These are phyloP conservation scores for Wickerhamiella siamensis DNA, from an alignment of 805 yeast species.

Conservation along the genomic window DNA sequence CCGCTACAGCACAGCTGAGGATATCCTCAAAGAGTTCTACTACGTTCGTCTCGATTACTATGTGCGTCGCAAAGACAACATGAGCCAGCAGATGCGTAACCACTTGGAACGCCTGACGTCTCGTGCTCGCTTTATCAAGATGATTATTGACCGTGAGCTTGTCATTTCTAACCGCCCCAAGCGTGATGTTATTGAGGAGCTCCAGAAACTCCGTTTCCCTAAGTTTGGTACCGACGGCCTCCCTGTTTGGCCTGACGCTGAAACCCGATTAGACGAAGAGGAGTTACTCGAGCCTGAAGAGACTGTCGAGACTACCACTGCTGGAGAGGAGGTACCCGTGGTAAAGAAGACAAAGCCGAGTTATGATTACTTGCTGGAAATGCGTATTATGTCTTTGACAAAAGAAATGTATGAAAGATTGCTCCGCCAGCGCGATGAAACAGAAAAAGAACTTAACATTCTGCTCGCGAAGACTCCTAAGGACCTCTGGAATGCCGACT, in stretches of 20 bases:
- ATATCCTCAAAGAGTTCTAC: constrained; percentile 73
- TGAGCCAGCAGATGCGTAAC: constrained; percentile 54
- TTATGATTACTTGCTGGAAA: constrained; percentile 77
- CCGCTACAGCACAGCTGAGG: constrained; percentile 60
- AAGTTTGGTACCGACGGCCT: constrained; percentile 45
- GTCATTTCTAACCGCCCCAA: constrained; percentile 63
- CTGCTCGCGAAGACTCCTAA: constrained; percentile 60
- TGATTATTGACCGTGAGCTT: constrained; percentile 68
- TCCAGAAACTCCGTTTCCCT: constrained; percentile 56
- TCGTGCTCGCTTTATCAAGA: constrained; percentile 82
- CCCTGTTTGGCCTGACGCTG: constrained; percentile 33
- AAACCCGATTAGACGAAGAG: constrained; percentile 27
- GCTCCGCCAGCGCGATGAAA: constrained; percentile 54
- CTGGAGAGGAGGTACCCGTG: constrained; percentile 13
- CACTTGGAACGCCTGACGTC: constrained; percentile 60
- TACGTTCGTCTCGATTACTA: constrained; percentile 77
- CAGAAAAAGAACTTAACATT: constrained; percentile 53
- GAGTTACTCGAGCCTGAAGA: constrained; percentile 24
- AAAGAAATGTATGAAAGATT: constrained; percentile 74
- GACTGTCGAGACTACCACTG: constrained; percentile 26
- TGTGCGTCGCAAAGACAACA: constrained; percentile 75
- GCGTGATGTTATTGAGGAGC: constrained; percentile 44
- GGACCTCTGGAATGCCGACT: constrained; percentile 76
- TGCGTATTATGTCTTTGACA: constrained; percentile 91
- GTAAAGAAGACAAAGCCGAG: constrained; percentile 39